These are phyloP conservation scores for Anastatica hierochuntica DNA, from an alignment of 345 rosid genomes.

Conservation along the genomic window DNA sequence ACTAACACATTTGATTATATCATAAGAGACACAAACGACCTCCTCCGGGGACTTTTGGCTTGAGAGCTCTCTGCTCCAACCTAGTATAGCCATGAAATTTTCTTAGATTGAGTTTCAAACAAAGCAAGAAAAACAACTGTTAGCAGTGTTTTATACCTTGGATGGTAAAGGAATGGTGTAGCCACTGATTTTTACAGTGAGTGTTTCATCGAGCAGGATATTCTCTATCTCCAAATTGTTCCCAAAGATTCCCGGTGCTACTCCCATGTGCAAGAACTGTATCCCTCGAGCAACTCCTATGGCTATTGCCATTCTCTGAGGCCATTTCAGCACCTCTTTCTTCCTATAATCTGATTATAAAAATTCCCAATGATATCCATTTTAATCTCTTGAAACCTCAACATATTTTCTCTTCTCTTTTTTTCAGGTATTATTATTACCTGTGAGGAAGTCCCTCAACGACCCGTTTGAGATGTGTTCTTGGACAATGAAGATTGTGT, in stretches of 20 bases:
- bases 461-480: conserved; percentile 70
- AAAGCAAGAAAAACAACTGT: background rate
- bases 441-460: conserved; percentile 49
- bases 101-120: background rate
- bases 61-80: conserved; percentile 39
- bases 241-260: conserved; percentile 70
- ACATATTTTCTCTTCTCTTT: background rate
- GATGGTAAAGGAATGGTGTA: conserved; percentile 68
- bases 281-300: conserved; percentile 81
- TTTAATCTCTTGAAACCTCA: background rate
- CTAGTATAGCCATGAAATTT: conserved; percentile 26
- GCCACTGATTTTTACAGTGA: conserved; percentile 55
- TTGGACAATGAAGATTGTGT: conserved; percentile 54
- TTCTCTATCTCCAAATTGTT: conserved; percentile 63
- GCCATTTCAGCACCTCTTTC: conserved; percentile 81
- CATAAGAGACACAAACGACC: conserved; percentile 5
- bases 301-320: conserved; percentile 73
- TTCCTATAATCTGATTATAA: conserved; percentile 53
- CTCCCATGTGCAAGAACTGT: conserved; percentile 87
- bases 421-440: conserved; percentile 31
- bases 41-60: conserved; percentile 5
- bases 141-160: conserved; percentile 30
- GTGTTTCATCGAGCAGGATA: conserved; percentile 66
- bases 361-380: background rate
- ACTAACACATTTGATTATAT: background rate